Evolutionary conservation across 768 basidiomycete genomes (phyloP), one percentile per base, ranked within the genome.

Genomic region (Leccinum incarnatum): DNA sequence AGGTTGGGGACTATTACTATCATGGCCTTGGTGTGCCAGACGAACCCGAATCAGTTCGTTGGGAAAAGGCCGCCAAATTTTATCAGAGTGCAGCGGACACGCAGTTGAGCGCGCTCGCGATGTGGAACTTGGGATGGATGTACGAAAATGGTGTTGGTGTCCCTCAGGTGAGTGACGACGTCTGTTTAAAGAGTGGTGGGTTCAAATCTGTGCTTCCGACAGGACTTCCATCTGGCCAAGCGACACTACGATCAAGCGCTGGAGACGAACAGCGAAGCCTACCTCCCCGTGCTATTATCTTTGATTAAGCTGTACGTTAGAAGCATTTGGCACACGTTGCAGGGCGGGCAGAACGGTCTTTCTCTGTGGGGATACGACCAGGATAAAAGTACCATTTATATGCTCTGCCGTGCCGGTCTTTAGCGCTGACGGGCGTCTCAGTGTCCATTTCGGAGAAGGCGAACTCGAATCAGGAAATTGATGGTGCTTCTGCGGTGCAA

Each of bases 111-210:
- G 94, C 97, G 1, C 78, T 98, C 62, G 95, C 97, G 1, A 93
- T 97, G 87, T 98, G 94, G 94, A 97, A 98, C 68, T 76, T 98
- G 11, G 97, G 96, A 2, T 98, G 93, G 92, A 98, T 98, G 97
- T 98, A 98, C 72, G 96, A 98, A 76, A 93, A 94, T 65, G 97
- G 97, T 0, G 72, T 91, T 21, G 97, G 97, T 2, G 92, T 98
- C 0, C 85, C 90, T 25, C 89, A 91, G 80, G 93, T 91, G 61
- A 62, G 77, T 61, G 50, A 30, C 6, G 48, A 30, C 11, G 30
- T 9, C 11, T 2, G n/a, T 9, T 50, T 17, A 11, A 19, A 34
- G 12, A 32, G 12, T 34, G 15, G 10, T 17, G 1, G 27, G 48
- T 40, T 30, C 21, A 25, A 10, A 53, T 48, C 21, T 17, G 21